Conservation (phyloP, 2,329 filamentous ascomycete genomes). For the Penicillium sp. region DNA sequence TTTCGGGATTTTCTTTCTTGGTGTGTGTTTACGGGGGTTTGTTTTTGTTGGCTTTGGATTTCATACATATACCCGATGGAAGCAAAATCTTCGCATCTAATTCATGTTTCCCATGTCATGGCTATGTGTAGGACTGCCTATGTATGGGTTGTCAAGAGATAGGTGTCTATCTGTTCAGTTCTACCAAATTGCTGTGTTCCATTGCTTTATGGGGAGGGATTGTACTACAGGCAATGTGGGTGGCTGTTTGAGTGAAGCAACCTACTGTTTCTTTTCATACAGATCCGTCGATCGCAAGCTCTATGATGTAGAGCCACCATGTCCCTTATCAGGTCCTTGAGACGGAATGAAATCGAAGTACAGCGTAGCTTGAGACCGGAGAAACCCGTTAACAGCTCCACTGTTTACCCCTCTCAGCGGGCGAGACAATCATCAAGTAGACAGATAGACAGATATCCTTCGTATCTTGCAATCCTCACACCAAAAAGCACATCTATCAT, state of each 20-base stretch:
- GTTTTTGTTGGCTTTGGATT: constrained; percentile 17
- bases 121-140: not conserved
- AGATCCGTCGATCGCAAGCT: not conserved
- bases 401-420: constrained; percentile 14
- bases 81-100: constrained; percentile 18
- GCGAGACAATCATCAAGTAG: not conserved
- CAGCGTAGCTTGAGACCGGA: constrained; percentile 38
- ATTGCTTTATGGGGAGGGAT: not conserved
- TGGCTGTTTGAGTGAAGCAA: not conserved
- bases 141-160: not conserved
- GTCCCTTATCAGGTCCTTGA: not conserved
- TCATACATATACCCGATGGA: constrained; percentile 28
- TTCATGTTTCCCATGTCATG: not conserved
- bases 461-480: not conserved
- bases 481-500: not conserved
- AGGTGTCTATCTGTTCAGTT: not conserved
- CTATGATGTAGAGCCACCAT: not conserved
- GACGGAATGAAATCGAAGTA: not conserved
- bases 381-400: constrained; percentile 16
- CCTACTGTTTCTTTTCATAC: not conserved
- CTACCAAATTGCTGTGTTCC: not conserved
- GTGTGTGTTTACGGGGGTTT: constrained; percentile 12
- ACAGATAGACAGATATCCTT: not conserved
- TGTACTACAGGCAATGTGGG: not conserved
- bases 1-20: constrained; percentile 1